Percentiles rank a stretch among this genome's conserved stretches.
Evolutionary conservation across 2,329 filamentous ascomycete species (phyloP).

Genomic region (Apiospora malaysiana): DNA sequence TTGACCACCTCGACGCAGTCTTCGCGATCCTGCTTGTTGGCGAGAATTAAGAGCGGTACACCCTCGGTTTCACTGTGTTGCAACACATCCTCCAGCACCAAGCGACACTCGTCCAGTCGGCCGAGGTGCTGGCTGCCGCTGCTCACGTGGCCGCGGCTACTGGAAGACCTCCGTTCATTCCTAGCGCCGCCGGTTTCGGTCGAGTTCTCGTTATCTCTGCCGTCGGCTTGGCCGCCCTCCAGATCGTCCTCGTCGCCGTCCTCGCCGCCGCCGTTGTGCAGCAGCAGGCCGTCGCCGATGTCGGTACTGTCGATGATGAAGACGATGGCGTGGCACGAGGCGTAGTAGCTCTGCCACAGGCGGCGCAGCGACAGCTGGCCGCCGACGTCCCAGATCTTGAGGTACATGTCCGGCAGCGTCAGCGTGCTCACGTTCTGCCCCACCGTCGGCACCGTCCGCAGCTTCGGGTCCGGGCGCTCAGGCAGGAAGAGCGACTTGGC

Average conservation of each 20-base stretch:
- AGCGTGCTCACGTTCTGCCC: slow-evolving; percentile 97
- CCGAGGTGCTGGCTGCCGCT: slow-evolving; percentile 57
- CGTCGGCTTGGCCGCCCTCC: slow-evolving; percentile 23
- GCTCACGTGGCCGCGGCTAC: slow-evolving; percentile 58
- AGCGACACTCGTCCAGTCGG: slow-evolving; percentile 83
- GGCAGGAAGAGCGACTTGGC: slow-evolving; percentile 87
- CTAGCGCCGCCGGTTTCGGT: slow-evolving; percentile 42
- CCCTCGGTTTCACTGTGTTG: slow-evolving; percentile 87
- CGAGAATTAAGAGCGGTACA: slow-evolving; percentile 88
- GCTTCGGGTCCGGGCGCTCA: slow-evolving; percentile 66
- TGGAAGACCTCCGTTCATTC: background rate
- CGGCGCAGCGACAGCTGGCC: slow-evolving; percentile 88
- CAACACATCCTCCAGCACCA: slow-evolving; percentile 89
- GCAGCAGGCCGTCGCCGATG: slow-evolving; percentile 80
- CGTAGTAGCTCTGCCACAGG: slow-evolving; percentile 96
- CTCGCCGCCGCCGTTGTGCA: slow-evolving; percentile 31
- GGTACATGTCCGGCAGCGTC: slow-evolving; percentile 89
- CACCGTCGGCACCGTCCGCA: slow-evolving; percentile 92
- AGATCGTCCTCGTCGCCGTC: slow-evolving; percentile 10
- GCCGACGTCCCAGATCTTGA: slow-evolving; percentile 98
- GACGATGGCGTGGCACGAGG: slow-evolving; percentile 92
- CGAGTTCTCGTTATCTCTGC: slow-evolving; percentile 45
- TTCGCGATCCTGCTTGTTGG: slow-evolving; percentile 97
- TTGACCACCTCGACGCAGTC: slow-evolving; percentile 97
- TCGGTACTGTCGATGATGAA: slow-evolving; percentile 97